A percentile compares a stretch with the other conserved stretches of the same genome.
phyloP scores from a whole-genome alignment of 495 filamentous ascomycete genomes.

The Aspergillus heteromorphus region DNA sequence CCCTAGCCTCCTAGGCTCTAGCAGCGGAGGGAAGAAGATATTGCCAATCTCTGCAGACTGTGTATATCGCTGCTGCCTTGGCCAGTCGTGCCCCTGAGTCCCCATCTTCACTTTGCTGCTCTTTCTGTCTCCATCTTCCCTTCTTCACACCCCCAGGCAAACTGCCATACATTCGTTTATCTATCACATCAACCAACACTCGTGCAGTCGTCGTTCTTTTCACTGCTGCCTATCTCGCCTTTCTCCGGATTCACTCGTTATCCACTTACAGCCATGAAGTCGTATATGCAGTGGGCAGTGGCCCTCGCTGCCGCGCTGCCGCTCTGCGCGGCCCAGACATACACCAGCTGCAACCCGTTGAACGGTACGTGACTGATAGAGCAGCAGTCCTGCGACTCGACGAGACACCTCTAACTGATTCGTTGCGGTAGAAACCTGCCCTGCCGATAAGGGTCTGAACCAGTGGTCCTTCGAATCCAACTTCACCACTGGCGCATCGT shows the following conservation, averaged over 20 bases:
- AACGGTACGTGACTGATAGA: constrained; percentile 10
- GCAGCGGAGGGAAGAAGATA: neutral
- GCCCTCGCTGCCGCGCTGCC: neutral
- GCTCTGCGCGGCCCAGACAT: constrained; percentile 31
- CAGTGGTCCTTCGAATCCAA: constrained; percentile 52
- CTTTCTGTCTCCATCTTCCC: neutral
- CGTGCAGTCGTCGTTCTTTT: too few species aligned
- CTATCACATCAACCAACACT: too few species aligned
- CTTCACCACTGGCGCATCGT: constrained; percentile 52
- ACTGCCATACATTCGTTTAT: neutral
- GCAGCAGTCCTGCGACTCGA: too few species aligned
- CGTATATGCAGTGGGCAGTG: neutral
- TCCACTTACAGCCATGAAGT: neutral
- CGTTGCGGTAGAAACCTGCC: constrained; percentile 36
- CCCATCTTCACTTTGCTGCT: neutral
- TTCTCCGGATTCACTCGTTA: neutral
- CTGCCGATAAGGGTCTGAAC: constrained; percentile 58
- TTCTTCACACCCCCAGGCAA: neutral
- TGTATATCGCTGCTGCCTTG: neutral
- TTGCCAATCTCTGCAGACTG: neutral
- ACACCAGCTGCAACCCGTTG: constrained; percentile 36
- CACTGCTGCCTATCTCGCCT: neutral
- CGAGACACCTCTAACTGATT: neutral
- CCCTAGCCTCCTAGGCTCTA: neutral
- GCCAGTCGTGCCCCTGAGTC: neutral